Evolutionary conservation across 176 grass and related monocot species (phyloP).

Genomic region (Hordeum marinum): DNA sequence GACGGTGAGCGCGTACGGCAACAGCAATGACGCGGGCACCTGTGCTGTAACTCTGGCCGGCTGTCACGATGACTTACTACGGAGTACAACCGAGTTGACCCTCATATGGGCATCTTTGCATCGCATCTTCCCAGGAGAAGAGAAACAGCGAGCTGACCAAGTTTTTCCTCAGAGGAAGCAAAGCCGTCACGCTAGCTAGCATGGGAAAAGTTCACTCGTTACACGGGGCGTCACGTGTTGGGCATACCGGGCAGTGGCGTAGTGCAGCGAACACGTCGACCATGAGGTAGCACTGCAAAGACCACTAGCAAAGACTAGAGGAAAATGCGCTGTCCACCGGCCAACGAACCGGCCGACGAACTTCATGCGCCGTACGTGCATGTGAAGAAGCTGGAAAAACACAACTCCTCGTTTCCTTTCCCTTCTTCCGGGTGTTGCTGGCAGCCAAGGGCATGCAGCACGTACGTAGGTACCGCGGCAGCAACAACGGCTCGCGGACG

Average conservation of each 20-base stretch:
- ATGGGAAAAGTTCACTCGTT: not conserved
- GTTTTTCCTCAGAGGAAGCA: not conserved
- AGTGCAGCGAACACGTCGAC: not conserved
- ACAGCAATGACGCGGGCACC: not conserved
- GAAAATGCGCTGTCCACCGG: not conserved
- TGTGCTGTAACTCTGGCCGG: not conserved
- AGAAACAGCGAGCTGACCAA: not conserved
- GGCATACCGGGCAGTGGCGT: not conserved
- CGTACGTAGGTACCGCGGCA: not conserved
- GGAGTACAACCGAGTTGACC: not conserved
- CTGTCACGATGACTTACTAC: not conserved
- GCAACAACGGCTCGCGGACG: not conserved
- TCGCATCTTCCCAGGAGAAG: not conserved
- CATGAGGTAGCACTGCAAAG: too few relatives aligned
- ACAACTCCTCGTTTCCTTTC: not conserved
- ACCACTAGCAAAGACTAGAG: not conserved
- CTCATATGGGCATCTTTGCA: not conserved
- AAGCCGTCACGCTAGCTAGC: not conserved
- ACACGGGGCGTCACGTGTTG: not conserved
- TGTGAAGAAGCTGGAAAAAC: conserved; percentile 1
- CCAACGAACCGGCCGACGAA: not conserved
- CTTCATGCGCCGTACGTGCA: not conserved
- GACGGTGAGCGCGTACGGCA: conserved; percentile 5
- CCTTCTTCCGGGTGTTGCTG: not conserved
- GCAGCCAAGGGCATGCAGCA: not conserved